phyloP scores from a whole-genome alignment of 2,329 filamentous ascomycete genomes.

The Claviceps sp. region DNA sequence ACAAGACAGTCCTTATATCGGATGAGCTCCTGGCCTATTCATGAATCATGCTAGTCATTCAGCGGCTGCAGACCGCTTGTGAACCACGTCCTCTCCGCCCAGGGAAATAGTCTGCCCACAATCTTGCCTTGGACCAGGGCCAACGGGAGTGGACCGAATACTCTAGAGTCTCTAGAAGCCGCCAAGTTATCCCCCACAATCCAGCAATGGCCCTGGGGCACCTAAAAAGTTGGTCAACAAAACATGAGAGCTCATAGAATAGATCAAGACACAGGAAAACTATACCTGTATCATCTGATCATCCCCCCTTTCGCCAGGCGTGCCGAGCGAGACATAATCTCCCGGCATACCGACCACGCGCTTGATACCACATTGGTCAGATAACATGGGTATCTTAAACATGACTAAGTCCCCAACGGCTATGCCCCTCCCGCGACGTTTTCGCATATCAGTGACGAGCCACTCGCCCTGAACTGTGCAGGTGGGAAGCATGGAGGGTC shows the following conservation, averaged over 20 bases:
- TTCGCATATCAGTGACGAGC: conserved; percentile 53
- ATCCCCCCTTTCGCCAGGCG: conserved; percentile 34
- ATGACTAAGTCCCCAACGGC: conserved; percentile 73
- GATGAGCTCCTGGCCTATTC: background rate
- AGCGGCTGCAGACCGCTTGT: conserved; percentile 27
- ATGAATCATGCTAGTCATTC: conserved; percentile 3
- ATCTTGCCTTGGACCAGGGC: conserved; percentile 77
- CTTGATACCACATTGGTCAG: conserved; percentile 55
- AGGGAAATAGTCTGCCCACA: conserved; percentile 46
- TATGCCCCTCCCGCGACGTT: conserved; percentile 51
- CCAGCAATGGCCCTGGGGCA: conserved; percentile 88
- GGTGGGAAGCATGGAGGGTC: conserved; percentile 84
- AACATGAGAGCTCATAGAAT: background rate
- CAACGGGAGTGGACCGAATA: conserved; percentile 76
- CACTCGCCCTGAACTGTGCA: conserved; percentile 54
- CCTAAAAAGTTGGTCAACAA: conserved; percentile 35
- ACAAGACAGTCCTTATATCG: background rate
- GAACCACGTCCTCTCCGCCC: conserved; percentile 37
- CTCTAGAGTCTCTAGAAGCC: conserved; percentile 73
- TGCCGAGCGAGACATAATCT: conserved; percentile 58
- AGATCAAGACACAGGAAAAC: background rate
- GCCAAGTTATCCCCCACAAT: conserved; percentile 77
- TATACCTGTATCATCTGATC: conserved; percentile 52
- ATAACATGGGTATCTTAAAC: conserved; percentile 60
- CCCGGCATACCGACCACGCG: conserved; percentile 64